Evolutionary conservation across 2,329 filamentous ascomycete species (phyloP).

Genomic region (Fusarium marasasianum): DNA sequence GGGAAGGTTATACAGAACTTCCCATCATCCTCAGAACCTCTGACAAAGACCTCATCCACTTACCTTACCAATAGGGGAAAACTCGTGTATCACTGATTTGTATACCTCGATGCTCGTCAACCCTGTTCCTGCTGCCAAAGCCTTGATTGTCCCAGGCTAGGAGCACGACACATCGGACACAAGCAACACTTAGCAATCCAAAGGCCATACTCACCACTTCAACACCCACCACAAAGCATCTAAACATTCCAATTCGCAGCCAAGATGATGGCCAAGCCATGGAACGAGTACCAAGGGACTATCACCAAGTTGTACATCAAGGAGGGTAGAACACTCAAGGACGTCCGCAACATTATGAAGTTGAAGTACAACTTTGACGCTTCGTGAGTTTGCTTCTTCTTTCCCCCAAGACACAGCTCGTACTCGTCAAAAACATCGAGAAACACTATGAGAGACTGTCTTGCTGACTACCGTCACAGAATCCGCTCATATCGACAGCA

Average conservation of each 20-base stretch:
- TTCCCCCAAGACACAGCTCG: neutral
- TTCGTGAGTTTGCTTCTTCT: conserved; percentile 46
- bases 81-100: neutral
- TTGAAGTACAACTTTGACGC: conserved; percentile 53
- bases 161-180: neutral
- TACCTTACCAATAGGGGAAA: neutral
- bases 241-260: neutral
- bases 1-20: conserved; percentile 35
- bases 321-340: conserved; percentile 51
- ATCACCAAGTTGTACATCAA: conserved; percentile 55
- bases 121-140: conserved; percentile 19
- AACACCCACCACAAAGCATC: neutral
- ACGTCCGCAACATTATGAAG: conserved; percentile 54
- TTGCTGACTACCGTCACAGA: conserved; percentile 17
- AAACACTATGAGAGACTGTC: neutral
- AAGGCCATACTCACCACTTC: neutral
- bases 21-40: neutral
- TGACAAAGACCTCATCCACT: neutral
- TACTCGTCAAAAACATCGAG: neutral
- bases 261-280: conserved; percentile 56
- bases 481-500: conserved; percentile 61
- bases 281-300: conserved; percentile 48
- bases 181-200: neutral
- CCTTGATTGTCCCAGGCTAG: conserved; percentile 36
- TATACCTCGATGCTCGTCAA: conserved; percentile 25